A percentile compares a stretch with the other conserved stretches of the same genome.
phyloP scores from a whole-genome alignment of 2,329 filamentous ascomycete genomes.

The Pseudogymnoascus sp. region DNA sequence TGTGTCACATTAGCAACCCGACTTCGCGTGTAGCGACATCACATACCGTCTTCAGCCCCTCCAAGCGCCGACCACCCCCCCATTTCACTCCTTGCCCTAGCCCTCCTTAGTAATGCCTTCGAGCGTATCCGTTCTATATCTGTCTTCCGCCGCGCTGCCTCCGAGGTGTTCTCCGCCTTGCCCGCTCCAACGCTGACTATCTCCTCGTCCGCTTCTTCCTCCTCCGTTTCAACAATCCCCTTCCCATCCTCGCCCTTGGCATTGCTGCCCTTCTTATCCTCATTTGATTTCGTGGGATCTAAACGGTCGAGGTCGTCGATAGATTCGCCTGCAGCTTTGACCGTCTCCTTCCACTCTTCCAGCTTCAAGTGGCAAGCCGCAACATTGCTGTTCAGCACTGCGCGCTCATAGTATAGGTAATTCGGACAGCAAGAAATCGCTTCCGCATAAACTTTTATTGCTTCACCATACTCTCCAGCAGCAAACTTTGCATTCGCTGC shows the following conservation, averaged over 20 bases:
- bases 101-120: slow-evolving; percentile 63
- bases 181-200: slow-evolving; percentile 53
- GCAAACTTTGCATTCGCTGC: slow-evolving; percentile 76
- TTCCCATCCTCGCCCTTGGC: slow-evolving; percentile 21
- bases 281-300: slow-evolving; percentile 25
- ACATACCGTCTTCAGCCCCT: slow-evolving; percentile 55
- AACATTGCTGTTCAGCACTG: slow-evolving; percentile 82
- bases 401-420: slow-evolving; percentile 81
- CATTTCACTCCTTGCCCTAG: slow-evolving; percentile 49
- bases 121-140: slow-evolving; percentile 71
- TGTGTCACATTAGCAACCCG: slow-evolving; percentile 11
- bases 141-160: slow-evolving; percentile 36
- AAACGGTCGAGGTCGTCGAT: slow-evolving; percentile 66
- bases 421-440: slow-evolving; percentile 72
- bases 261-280: slow-evolving; percentile 25
- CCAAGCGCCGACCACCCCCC: slow-evolving; percentile 75
- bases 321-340: slow-evolving; percentile 64
- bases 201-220: slow-evolving; percentile 48
- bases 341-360: slow-evolving; percentile 75
- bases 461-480: slow-evolving; percentile 63
- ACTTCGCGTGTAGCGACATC: not conserved
- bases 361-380: slow-evolving; percentile 83
- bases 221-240: slow-evolving; percentile 29
- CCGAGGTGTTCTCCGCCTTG: slow-evolving; percentile 34
- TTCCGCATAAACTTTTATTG: slow-evolving; percentile 74